Percentiles rank a stretch among this genome's conserved stretches.
These are phyloP conservation scores for Heritiera fomes DNA, from an alignment of 345 rosid genomes.

Conservation along the genomic window DNA sequence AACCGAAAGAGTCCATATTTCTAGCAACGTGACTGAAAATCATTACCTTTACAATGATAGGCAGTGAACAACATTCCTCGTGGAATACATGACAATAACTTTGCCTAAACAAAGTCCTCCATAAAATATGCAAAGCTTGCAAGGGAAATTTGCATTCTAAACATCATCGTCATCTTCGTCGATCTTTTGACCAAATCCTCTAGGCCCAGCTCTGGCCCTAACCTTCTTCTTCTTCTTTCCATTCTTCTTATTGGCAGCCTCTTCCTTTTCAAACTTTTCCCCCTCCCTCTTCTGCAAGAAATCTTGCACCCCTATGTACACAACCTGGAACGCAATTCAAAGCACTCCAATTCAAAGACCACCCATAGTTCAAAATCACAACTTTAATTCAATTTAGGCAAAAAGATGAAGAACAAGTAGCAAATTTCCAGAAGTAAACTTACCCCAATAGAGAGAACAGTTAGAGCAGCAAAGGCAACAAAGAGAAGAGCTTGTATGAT, in stretches of 20 bases:
- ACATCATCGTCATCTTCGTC: constrained; percentile 29
- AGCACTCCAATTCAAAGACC: constrained; percentile 4
- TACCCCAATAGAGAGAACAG: constrained; percentile 76
- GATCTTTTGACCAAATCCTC: constrained; percentile 66
- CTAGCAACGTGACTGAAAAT: neutral
- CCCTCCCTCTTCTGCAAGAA: constrained; percentile 69
- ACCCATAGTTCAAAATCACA: constrained; percentile 30
- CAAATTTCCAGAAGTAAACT: neutral
- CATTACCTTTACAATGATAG: neutral
- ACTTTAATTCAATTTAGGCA: neutral
- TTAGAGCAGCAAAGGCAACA: constrained; percentile 57
- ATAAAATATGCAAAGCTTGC: neutral
- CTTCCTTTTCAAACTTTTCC: constrained; percentile 74
- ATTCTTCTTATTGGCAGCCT: constrained; percentile 62
- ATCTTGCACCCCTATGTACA: constrained; percentile 72
- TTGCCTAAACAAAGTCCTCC: neutral
- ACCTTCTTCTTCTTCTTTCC: constrained; percentile 54
- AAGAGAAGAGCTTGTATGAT: constrained; percentile 56
- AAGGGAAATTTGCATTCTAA: neutral
- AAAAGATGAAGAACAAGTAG: neutral
- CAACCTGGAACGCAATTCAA: constrained; percentile 47
- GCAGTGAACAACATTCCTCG: neutral
- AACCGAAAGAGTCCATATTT: neutral
- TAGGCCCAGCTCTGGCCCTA: constrained; percentile 63
- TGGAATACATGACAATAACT: neutral